A percentile compares a stretch with the other conserved stretches of the same genome.
phyloP scores from a whole-genome alignment of 2,329 filamentous ascomycete species.

The Claviceps fusiformis region DNA sequence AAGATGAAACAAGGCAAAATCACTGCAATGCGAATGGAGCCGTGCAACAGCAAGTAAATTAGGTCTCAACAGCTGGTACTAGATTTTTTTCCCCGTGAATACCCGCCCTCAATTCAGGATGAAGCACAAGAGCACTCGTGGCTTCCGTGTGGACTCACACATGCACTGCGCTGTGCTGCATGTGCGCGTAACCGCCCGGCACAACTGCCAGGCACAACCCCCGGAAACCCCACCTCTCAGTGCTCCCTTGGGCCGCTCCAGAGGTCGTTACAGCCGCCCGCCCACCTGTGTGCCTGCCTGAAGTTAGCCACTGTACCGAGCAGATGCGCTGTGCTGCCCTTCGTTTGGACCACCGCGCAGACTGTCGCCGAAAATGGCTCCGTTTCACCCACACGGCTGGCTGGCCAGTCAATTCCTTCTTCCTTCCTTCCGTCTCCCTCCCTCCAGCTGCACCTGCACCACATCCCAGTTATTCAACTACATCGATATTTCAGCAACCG shows the following conservation, averaged over 20 bases:
- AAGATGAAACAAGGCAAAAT: too few species aligned
- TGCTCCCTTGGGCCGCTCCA: neutral
- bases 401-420: neutral
- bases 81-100: neutral
- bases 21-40: too few species aligned
- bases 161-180: too few species aligned
- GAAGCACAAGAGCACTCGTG: too few species aligned
- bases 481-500: neutral
- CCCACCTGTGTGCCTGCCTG: neutral
- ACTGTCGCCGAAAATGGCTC: slow-evolving; percentile 4
- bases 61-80: too few species aligned
- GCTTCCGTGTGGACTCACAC: too few species aligned
- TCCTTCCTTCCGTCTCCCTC: slow-evolving; percentile 1
- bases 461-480: neutral
- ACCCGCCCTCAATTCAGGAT: neutral
- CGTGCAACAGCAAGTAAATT: neutral
- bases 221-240: too few species aligned
- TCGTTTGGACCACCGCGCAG: neutral
- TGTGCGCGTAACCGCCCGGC: too few species aligned
- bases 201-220: too few species aligned
- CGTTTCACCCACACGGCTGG: slow-evolving; percentile 3
- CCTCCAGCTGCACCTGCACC: slow-evolving; percentile 1
- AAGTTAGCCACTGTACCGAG: neutral
- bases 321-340: neutral
- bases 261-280: neutral